These are phyloP conservation scores for Aspergillus ostianus DNA, from an alignment of 495 filamentous ascomycete genomes.

Conservation along the genomic window DNA sequence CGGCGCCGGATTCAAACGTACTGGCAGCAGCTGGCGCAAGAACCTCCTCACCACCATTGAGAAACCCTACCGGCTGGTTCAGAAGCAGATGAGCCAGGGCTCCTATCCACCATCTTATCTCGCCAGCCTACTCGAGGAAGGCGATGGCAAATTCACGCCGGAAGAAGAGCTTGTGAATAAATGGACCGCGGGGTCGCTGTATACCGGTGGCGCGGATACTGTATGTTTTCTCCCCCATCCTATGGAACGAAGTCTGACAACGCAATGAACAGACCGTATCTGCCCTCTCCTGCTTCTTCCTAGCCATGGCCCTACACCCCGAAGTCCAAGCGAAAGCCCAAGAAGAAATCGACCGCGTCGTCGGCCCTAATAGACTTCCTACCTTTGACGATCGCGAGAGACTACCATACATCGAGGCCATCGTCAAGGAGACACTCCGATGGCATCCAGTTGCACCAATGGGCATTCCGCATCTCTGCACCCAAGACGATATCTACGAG, in stretches of 20 bases:
- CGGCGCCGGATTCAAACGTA: conserved; percentile 39
- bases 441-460: conserved; percentile 47
- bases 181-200: conserved; percentile 44
- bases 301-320: conserved; percentile 44
- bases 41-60: conserved; percentile 23
- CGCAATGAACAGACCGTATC: conserved; percentile 29
- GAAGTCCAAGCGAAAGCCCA: conserved; percentile 49
- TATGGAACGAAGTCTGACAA: neutral
- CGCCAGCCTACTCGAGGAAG: conserved; percentile 25
- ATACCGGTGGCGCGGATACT: conserved; percentile 58
- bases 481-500: conserved; percentile 46
- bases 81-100: conserved; percentile 36
- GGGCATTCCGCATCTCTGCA: conserved; percentile 53
- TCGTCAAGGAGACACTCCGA: conserved; percentile 45
- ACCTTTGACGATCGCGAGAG: conserved; percentile 28
- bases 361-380: conserved; percentile 38
- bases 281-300: conserved; percentile 34
- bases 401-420: conserved; percentile 44
- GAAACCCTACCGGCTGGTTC: conserved; percentile 37
- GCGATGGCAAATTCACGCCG: conserved; percentile 7
- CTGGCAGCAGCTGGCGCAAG: conserved; percentile 25
- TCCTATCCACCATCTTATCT: conserved; percentile 31
- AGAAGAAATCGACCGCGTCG: conserved; percentile 52
- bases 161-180: conserved; percentile 31
- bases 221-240: conserved; percentile 11